These are phyloP conservation scores for Cucurbita ficifolia DNA, from an alignment of 306 rosid genomes.

Conservation along the genomic window DNA sequence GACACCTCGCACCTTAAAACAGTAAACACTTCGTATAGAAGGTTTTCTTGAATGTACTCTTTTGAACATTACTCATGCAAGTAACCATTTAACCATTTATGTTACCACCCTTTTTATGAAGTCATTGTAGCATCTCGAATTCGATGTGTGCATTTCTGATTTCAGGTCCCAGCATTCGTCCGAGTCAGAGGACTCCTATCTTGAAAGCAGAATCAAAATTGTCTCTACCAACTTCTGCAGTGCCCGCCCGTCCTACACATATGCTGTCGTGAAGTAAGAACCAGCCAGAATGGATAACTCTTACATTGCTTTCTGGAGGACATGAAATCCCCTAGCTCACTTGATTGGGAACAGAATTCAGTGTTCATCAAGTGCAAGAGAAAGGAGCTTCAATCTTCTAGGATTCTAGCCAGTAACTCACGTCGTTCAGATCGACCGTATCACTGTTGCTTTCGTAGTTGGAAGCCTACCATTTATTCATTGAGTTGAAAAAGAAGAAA, in stretches of 20 bases:
- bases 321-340: slow-evolving; percentile 83
- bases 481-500: background rate
- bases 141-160: slow-evolving; percentile 2
- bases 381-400: background rate
- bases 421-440: background rate
- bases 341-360: slow-evolving; percentile 35
- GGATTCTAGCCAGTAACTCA: background rate
- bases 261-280: slow-evolving; percentile 33
- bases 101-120: background rate
- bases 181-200: slow-evolving; percentile 56
- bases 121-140: background rate
- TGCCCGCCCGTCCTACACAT: slow-evolving; percentile 22
- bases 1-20: background rate
- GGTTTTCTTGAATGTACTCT: background rate
- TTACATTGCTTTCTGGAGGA: slow-evolving; percentile 59
- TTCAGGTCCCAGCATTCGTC: slow-evolving; percentile 78
- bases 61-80: background rate
- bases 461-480: background rate
- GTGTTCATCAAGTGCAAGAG: background rate
- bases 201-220: slow-evolving; percentile 52
- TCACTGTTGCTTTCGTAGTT: background rate
- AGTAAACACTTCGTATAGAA: background rate
- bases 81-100: background rate
- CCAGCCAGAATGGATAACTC: slow-evolving; percentile 59
- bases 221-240: slow-evolving; percentile 20